Conservation (phyloP, 2,329 filamentous ascomycete species). For the Zasmidium citrigriseum region DNA sequence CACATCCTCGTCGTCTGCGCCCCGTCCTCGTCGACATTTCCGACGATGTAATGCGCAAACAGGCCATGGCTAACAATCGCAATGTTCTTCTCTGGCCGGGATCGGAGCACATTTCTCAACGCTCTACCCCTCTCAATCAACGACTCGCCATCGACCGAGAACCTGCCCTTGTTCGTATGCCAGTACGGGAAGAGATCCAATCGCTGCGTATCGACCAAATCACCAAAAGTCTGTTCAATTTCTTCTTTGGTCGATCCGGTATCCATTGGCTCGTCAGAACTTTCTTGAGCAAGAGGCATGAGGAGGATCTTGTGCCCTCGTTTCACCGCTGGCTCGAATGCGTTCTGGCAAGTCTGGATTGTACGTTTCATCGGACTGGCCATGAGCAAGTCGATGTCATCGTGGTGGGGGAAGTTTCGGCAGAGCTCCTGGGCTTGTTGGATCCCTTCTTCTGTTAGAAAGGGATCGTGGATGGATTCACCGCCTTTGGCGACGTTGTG, state of each 20-base stretch:
- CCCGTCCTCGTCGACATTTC: slow-evolving; percentile 21
- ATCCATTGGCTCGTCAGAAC: slow-evolving; percentile 21
- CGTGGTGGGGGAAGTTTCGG: slow-evolving; percentile 18
- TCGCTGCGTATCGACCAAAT: slow-evolving; percentile 54
- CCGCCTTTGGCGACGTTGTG: slow-evolving; percentile 67
- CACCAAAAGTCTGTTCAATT: slow-evolving; percentile 13
- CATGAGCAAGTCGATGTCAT: slow-evolving; percentile 29
- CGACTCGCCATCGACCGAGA: slow-evolving; percentile 4
- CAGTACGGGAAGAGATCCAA: slow-evolving; percentile 53
- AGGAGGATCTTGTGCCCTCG: slow-evolving; percentile 15
- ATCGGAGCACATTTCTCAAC: slow-evolving; percentile 13
- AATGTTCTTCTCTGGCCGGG: slow-evolving; percentile 22
- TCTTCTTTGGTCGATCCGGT: slow-evolving; percentile 15
- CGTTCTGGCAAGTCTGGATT: slow-evolving; percentile 24
- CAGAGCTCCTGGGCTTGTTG: slow-evolving; percentile 15
- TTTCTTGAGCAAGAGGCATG: slow-evolving; percentile 23
- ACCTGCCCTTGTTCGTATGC: slow-evolving; percentile 18
- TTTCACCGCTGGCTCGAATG: slow-evolving; percentile 41
- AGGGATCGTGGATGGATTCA: slow-evolving; percentile 54
- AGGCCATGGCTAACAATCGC: slow-evolving; percentile 23
- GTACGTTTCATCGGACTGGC: slow-evolving; percentile 26
- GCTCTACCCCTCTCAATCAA: slow-evolving; percentile 14
- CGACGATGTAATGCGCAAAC: slow-evolving; percentile 23
- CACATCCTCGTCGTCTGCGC: slow-evolving; percentile 19
- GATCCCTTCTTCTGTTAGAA: slow-evolving; percentile 23